Evolutionary conservation across 148 eudicot genomes (phyloP), one percentile per base, ranked within the genome.

Genomic region (Euryodendron excelsum): DNA sequence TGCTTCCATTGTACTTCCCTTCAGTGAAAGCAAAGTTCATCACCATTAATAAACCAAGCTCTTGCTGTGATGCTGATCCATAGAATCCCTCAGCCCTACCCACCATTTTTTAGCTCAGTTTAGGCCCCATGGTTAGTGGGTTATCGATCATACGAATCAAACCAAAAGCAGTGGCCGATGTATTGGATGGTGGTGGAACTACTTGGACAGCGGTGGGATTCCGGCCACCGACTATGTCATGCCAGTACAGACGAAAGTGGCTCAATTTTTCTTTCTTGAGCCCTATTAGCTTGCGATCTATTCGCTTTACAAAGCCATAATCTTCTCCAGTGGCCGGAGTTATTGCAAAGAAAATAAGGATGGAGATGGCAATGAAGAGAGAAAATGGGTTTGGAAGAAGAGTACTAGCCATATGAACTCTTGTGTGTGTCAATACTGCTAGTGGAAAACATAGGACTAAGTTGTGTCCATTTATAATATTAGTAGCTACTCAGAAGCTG

Each of bases 181-280:
- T 36, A 27, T 63, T 82, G 1, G 81, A 12, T 15, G 83, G 44
- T 7, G 82, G 81, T 0, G 76, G 84, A 7, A 87, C 77, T 2
- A 91, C 75, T 1, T 15, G 28, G 3, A 89, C 62, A 0, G 91
- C 79, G 0, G 96, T 84, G 3, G 93, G 89, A 39, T 68, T 69
- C 0, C 68, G 68, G 20, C 96, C 96, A 39, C 83, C 74, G 3
- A 73, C 10, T 20, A 89, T 34, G 78, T 91, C 91, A 81, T 90
- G 96, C 91, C 91, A 91, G 80, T 85, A 91, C 17, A 91, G 3
- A 3, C 75, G 82, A 23, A 91, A 85, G 36, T 84, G 89, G 83
- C 74, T 89, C 11, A 89, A 70, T 48, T 91, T 90, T 66, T 87
- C 87, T 41, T 69, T 87, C 56, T 66, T 33, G 5, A 82, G 60